These are phyloP conservation scores for Curvularia spicifera DNA, from an alignment of 2,329 filamentous ascomycete species.

Conservation along the genomic window DNA sequence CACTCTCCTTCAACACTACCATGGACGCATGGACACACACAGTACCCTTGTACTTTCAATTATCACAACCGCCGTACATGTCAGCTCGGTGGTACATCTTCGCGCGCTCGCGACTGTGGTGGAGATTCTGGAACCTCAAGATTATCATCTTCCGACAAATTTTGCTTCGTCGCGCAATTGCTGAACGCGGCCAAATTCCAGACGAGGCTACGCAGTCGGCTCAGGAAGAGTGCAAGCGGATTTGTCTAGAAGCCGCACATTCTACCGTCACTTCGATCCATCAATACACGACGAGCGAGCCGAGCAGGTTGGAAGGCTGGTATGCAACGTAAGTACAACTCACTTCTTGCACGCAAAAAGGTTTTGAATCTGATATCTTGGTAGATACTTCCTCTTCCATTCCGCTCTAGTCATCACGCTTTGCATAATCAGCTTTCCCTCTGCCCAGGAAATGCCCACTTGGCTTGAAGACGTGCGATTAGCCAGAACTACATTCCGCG, in stretches of 20 bases:
- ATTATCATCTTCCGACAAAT: constrained; percentile 38
- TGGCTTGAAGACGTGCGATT: constrained; percentile 34
- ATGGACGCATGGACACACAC: constrained; percentile 29
- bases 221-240: constrained; percentile 32
- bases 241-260: constrained; percentile 36
- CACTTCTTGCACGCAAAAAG: neutral
- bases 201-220: constrained; percentile 25
- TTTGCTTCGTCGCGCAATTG: constrained; percentile 31
- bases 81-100: constrained; percentile 30
- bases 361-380: neutral
- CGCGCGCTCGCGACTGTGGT: constrained; percentile 33
- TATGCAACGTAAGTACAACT: constrained; percentile 32
- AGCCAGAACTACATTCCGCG: constrained; percentile 30
- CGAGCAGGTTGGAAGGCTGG: constrained; percentile 35
- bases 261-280: constrained; percentile 33
- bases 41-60: constrained; percentile 29
- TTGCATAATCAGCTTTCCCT: constrained; percentile 36
- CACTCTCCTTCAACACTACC: constrained; percentile 26
- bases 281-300: constrained; percentile 27
- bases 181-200: constrained; percentile 29
- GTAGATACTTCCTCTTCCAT: constrained; percentile 36
- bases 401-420: constrained; percentile 33
- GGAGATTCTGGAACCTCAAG: constrained; percentile 37
- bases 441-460: constrained; percentile 17
- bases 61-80: constrained; percentile 12